These are phyloP conservation scores for Trametes villosa DNA, from an alignment of 768 basidiomycete genomes.

Conservation along the genomic window DNA sequence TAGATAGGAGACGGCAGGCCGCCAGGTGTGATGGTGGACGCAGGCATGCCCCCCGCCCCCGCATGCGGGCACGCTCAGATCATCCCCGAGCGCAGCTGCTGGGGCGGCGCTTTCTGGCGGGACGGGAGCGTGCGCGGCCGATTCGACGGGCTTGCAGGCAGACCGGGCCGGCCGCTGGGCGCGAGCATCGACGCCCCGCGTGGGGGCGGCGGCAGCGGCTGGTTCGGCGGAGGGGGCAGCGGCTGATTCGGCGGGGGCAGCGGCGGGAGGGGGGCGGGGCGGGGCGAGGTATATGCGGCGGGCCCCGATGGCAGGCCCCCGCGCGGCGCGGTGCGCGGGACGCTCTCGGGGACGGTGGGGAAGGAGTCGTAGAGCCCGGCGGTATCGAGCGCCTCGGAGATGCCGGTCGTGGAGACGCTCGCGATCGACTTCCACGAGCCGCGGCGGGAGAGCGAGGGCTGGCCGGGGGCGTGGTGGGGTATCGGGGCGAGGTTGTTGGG, in stretches of 20 bases:
- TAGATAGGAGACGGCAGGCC: constrained; percentile 10
- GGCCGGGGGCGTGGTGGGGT: constrained; percentile 9
- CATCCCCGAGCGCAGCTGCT: constrained; percentile 25
- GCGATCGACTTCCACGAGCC: constrained; percentile 21
- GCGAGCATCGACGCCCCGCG: constrained; percentile 7
- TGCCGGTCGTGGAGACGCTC: constrained; percentile 26
- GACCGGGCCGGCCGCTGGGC: neutral
- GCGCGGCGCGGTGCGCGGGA: constrained; percentile 1
- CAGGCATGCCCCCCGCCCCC: neutral
- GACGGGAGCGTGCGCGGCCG: constrained; percentile 14
- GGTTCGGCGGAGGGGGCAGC: constrained; percentile 14
- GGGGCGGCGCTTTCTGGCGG: constrained; percentile 20
- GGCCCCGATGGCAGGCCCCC: constrained; percentile 12
- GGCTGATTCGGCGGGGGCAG: constrained; percentile 13
- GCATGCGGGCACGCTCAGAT: constrained; percentile 8
- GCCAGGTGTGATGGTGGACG: neutral
- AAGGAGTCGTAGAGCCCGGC: constrained; percentile 68
- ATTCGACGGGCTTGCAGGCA: constrained; percentile 18
- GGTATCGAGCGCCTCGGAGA: constrained; percentile 55
- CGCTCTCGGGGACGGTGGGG: constrained; percentile 62
- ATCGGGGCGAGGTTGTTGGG: constrained; percentile 10
- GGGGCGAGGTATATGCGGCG: constrained; percentile 16
- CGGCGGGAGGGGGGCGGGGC: constrained; percentile 19
- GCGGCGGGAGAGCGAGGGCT: constrained; percentile 17
- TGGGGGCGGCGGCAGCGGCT: constrained; percentile 16